A percentile compares a stretch with the other conserved stretches of the same genome.
These are phyloP conservation scores for Aspergillus neotritici DNA, from an alignment of 2,329 filamentous ascomycete genomes.

Conservation along the genomic window DNA sequence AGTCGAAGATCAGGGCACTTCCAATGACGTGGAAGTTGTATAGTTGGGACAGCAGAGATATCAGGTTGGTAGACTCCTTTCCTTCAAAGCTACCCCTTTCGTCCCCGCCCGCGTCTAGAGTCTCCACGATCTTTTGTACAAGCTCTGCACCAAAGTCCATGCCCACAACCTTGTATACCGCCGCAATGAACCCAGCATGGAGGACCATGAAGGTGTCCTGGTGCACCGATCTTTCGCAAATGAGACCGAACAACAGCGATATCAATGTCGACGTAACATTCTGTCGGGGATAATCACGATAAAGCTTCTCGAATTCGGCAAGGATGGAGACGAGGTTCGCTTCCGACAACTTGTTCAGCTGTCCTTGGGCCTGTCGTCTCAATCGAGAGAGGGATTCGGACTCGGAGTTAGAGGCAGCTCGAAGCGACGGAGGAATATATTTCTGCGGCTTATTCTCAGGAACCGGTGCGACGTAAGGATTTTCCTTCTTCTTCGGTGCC, in stretches of 20 bases:
- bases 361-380: conserved; percentile 74
- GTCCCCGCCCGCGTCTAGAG: conserved; percentile 63
- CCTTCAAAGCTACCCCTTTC: conserved; percentile 34
- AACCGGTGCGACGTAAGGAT: conserved; percentile 78
- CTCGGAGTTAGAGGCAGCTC: conserved; percentile 58
- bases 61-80: conserved; percentile 68
- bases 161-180: conserved; percentile 79
- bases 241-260: conserved; percentile 69
- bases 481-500: conserved; percentile 59
- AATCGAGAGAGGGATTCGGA: conserved; percentile 64
- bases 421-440: conserved; percentile 84
- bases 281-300: conserved; percentile 77
- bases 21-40: conserved; percentile 90
- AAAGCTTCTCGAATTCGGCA: conserved; percentile 74
- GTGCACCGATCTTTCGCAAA: conserved; percentile 70
- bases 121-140: conserved; percentile 68
- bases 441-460: conserved; percentile 50
- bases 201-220: conserved; percentile 88
- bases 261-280: conserved; percentile 77
- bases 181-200: conserved; percentile 81
- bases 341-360: conserved; percentile 89
- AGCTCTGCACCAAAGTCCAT: conserved; percentile 86
- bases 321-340: conserved; percentile 82
- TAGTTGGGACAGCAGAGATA: conserved; percentile 76
- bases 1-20: conserved; percentile 81